Percentiles rank a stretch among this genome's conserved stretches.
Conservation (phyloP, 1,139 yeast genomes). For the Pichia cactophila region DNA sequence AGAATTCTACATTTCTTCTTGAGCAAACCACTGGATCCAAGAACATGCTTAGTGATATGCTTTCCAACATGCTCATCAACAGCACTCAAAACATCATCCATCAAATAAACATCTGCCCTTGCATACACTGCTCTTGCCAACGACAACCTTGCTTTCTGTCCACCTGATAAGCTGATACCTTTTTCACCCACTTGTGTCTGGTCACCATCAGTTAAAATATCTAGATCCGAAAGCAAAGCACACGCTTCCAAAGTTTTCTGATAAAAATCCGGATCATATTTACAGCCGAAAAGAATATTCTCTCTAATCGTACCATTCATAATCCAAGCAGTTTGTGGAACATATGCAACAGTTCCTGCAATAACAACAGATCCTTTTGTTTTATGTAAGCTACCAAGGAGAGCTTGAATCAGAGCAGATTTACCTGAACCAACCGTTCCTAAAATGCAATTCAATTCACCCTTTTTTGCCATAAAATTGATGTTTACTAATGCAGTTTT, state of each 20-base stretch:
- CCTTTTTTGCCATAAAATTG: constrained; percentile 64
- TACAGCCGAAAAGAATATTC: constrained; percentile 83
- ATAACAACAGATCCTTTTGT: constrained; percentile 66
- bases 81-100: constrained; percentile 92
- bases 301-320: constrained; percentile 91
- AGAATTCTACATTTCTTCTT: constrained; percentile 69
- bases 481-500: constrained; percentile 72
- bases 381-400: constrained; percentile 80
- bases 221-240: constrained; percentile 76
- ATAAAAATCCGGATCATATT: constrained; percentile 73
- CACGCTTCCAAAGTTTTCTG: constrained; percentile 78
- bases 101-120: constrained; percentile 81
- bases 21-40: constrained; percentile 76
- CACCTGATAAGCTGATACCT: constrained; percentile 94
- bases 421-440: constrained; percentile 95
- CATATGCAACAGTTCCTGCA: constrained; percentile 82
- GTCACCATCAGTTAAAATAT: constrained; percentile 80
- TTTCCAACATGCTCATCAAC: constrained; percentile 93
- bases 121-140: constrained; percentile 94
- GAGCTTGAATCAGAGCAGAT: constrained; percentile 75
- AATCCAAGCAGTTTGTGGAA: constrained; percentile 92
- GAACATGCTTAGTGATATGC: constrained; percentile 69
- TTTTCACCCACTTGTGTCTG: constrained; percentile 91
- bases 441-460: constrained; percentile 78
- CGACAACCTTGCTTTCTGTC: constrained; percentile 91